Evolutionary conservation across 768 basidiomycete genomes (phyloP).

Genomic region (Amanita molliuscula): DNA sequence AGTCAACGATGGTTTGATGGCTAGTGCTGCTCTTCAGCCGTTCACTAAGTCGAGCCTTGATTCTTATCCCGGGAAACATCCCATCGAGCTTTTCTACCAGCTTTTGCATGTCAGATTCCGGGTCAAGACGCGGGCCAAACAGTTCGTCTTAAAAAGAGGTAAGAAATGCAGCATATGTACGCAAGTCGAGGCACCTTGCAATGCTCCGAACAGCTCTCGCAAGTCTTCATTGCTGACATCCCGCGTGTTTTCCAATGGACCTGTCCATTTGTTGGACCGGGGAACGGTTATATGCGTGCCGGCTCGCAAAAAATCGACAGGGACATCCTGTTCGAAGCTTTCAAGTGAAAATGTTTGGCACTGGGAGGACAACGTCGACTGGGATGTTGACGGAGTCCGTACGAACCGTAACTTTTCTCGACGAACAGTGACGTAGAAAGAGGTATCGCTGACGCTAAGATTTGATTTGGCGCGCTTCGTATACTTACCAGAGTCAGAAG

Average conservation of each 20-base stretch:
- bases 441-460: slow-evolving; percentile 29
- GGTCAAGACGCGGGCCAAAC: slow-evolving; percentile 29
- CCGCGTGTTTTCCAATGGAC: neutral
- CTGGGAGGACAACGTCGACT: slow-evolving; percentile 5
- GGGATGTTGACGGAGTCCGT: slow-evolving; percentile 9
- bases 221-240: neutral
- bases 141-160: slow-evolving; percentile 22
- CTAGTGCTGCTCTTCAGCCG: slow-evolving; percentile 15
- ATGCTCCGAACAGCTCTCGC: neutral
- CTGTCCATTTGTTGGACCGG: neutral
- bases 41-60: slow-evolving; percentile 28
- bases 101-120: slow-evolving; percentile 25
- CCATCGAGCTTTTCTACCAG: slow-evolving; percentile 29
- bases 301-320: neutral
- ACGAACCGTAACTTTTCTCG: slow-evolving; percentile 22
- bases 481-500: slow-evolving; percentile 31
- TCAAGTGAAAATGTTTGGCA: no score
- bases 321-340: neutral
- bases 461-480: slow-evolving; percentile 34
- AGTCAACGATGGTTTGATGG: slow-evolving; percentile 33
- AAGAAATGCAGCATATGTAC: neutral
- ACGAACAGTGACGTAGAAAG: slow-evolving; percentile 32
- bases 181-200: slow-evolving; percentile 2
- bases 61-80: slow-evolving; percentile 37
- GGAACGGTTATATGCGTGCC: neutral